Evolutionary conservation across 1,139 yeast species (phyloP).

Genomic region (Hansenula sp.): DNA sequence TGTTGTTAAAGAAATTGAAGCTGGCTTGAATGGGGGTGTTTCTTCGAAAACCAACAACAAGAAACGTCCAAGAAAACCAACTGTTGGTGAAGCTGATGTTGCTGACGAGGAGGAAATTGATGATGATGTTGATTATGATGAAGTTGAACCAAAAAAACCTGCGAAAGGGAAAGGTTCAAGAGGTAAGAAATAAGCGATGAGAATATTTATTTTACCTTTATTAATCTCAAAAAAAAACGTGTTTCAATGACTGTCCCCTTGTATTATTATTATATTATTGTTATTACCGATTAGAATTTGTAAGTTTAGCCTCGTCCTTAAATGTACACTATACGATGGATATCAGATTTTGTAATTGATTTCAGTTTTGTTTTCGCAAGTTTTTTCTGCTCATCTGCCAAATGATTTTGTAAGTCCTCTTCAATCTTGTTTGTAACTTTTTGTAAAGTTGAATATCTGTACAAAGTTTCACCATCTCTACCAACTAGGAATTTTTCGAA

Average conservation of each 20-base stretch:
- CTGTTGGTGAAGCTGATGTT: too few species aligned
- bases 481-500: slow-evolving; percentile 84
- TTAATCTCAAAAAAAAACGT: neutral
- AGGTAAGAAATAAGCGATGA: neutral
- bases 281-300: neutral
- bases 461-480: slow-evolving; percentile 61
- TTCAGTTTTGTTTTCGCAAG: neutral
- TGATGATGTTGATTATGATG: slow-evolving; percentile 1
- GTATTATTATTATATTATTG: neutral
- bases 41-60: slow-evolving; percentile 9
- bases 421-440: slow-evolving; percentile 6
- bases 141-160: slow-evolving; percentile 8
- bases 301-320: neutral
- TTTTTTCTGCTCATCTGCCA: neutral
- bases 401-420: neutral
- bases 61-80: slow-evolving; percentile 11
- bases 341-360: neutral
- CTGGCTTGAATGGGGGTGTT: neutral
- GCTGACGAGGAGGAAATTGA: slow-evolving; percentile 6
- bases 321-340: neutral
- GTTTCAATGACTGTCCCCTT: neutral
- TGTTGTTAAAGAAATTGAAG: slow-evolving; percentile 54
- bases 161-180: slow-evolving; percentile 12
- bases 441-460: slow-evolving; percentile 44
- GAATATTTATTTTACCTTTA: neutral